Base-by-base conservation (phyloP, 768 basidiomycete species). In the Suillus sp. region DNA sequence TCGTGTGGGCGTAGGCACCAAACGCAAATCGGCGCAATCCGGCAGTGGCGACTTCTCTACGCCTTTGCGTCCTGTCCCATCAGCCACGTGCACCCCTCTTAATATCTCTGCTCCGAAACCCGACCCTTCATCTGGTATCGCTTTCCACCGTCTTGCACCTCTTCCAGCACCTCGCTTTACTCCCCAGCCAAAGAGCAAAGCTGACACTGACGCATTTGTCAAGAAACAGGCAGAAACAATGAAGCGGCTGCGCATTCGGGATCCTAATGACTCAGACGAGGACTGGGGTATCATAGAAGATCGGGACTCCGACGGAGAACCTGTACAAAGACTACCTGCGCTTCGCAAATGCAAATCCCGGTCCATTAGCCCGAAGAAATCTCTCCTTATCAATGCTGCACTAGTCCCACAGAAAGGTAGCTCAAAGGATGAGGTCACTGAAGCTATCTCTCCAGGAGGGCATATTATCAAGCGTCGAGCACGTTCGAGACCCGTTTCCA, bases 401-500 rank as follows among this genome's bases (percentile, higher is more conserved):
- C 27, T 11, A 13, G 64, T 75, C 18, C 74, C 75, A 20, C 75
- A 75, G 50, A 82, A 81, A 64, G 80, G 77, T 1, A 85, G 78
- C 59, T 70, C 75, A 27, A 77, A 78, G 56, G 83, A 85, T 64
- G 88, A 90, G 69, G 85, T 89, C 35, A 86, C 80, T 3, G 89
- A 87, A 65, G 86, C 85, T 1, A 80, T 92, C 63, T 92, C 90
- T 0, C 91, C 91, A 2, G 89, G 89, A 14, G 91, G 90, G 0
- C 91, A 91, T 73, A 78, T 93, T 62, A 83, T 80, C 43, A 92
- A 93, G 74, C 82, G 90, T 62, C 85, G 91, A 13, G 91, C 90
- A 1, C 85, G 89, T 13, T 86, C 89, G 32, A 81, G 90, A 59
- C 91, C 90, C 2, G 79, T 91, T 16, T 92, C 91, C 22, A 74